Conservation (phyloP, 2,329 filamentous ascomycete genomes). For the Cladosporium sp. region DNA sequence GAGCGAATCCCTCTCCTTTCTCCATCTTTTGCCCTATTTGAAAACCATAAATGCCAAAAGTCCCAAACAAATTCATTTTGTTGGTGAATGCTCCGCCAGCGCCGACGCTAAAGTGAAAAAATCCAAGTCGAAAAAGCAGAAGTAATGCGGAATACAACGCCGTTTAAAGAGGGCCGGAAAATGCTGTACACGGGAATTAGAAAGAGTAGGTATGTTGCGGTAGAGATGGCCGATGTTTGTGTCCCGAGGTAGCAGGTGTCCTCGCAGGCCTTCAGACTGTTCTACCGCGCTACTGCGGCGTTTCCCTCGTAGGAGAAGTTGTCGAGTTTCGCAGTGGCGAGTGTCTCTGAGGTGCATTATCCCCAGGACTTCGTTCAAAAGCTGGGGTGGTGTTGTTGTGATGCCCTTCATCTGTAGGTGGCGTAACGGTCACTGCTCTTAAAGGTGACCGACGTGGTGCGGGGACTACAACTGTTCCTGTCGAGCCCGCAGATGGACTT, state of each 20-base stretch:
- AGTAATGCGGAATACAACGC: not conserved
- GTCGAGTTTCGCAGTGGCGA: constrained; percentile 2
- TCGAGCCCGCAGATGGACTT: constrained; percentile 20
- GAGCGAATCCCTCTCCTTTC: no score
- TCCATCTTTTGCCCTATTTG: no score
- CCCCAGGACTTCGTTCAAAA: not conserved
- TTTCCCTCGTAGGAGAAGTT: not conserved
- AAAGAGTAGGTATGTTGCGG: no score
- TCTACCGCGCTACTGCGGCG: not conserved
- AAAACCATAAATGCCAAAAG: no score
- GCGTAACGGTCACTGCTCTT: constrained; percentile 8
- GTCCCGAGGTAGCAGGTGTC: no score
- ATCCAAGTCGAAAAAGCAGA: not conserved
- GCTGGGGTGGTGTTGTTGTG: not conserved
- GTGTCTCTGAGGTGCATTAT: not conserved
- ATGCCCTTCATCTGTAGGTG: not conserved
- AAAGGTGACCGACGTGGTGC: constrained; percentile 20
- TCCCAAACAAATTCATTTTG: no score
- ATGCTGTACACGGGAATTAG: not conserved
- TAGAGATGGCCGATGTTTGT: no score
- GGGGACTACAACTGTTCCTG: constrained; percentile 23
- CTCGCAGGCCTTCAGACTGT: no score
- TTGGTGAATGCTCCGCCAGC: constrained; percentile 5
- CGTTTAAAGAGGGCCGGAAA: not conserved
- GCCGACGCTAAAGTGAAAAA: constrained; percentile 4